Conservation (phyloP, 129 eudicot genomes). For the Chrysanthemum lavandulifolium region DNA sequence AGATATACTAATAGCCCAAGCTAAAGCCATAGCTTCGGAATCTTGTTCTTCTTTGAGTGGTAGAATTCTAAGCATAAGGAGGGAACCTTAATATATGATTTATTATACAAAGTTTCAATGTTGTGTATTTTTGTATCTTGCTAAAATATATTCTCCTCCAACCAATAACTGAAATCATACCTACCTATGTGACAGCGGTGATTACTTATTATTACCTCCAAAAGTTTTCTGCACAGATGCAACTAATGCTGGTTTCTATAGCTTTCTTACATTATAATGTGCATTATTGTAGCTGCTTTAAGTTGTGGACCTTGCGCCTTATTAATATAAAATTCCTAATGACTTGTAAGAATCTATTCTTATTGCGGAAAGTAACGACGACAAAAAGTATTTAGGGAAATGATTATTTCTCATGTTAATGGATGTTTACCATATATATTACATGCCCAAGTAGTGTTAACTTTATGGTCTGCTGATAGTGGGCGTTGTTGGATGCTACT, state of each 20-base stretch:
- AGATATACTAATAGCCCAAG: too few relatives aligned
- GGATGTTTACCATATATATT: conserved; percentile 32
- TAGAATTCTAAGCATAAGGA: too few relatives aligned
- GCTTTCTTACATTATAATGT: conserved; percentile 10
- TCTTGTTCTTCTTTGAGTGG: too few relatives aligned
- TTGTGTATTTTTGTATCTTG: neutral
- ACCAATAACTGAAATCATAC: neutral
- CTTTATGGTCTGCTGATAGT: conserved; percentile 33
- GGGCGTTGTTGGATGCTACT: conserved; percentile 20
- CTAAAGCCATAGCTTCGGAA: conserved; percentile 9
- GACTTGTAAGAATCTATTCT: conserved; percentile 27
- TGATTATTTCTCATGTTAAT: conserved; percentile 27
- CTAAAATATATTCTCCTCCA: neutral
- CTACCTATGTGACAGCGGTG: neutral
- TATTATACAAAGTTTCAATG: neutral
- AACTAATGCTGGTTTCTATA: neutral
- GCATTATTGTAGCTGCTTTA: conserved; percentile 15
- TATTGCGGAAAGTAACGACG: conserved; percentile 31
- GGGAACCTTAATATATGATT: too few relatives aligned
- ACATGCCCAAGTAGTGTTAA: neutral
- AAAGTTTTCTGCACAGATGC: conserved; percentile 10
- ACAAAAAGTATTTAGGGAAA: conserved; percentile 13
- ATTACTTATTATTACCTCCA: neutral
- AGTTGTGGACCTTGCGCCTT: conserved; percentile 16
- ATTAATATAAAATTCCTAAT: conserved; percentile 14